A percentile compares a stretch with the other conserved stretches of the same genome.
Conservation (phyloP, 495 filamentous ascomycete species). For the Geopyxis carbonaria region DNA sequence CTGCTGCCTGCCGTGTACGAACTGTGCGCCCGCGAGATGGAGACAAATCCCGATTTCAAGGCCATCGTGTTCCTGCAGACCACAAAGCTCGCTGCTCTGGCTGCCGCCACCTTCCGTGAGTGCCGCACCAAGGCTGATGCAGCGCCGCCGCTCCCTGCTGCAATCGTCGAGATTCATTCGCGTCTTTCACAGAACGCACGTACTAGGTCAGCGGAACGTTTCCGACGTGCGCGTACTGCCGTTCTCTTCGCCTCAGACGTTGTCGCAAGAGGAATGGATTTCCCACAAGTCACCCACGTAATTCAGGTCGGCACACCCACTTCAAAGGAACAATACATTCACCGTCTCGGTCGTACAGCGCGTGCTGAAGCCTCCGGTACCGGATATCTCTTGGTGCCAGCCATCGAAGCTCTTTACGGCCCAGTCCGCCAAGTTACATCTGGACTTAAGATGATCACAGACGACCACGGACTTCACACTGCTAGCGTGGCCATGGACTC, state of each 20-base stretch:
- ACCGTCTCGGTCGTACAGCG: conserved; percentile 62
- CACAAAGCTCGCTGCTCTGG: conserved; percentile 52
- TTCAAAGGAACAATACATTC: conserved; percentile 66
- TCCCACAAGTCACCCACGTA: conserved; percentile 81
- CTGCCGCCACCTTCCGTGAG: conserved; percentile 40
- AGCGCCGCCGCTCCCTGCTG: conserved; percentile 32
- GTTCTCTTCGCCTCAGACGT: conserved; percentile 89
- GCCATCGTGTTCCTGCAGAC: conserved; percentile 79
- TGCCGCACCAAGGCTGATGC: conserved; percentile 26
- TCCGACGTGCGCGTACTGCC: conserved; percentile 43
- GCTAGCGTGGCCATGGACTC: conserved; percentile 38
- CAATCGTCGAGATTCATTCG: conserved; percentile 58
- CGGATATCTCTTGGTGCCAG: conserved; percentile 58
- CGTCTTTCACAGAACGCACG: conserved; percentile 52
- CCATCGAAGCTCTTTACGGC: conserved; percentile 37
- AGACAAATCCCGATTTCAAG: conserved; percentile 42
- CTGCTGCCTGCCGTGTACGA: conserved; percentile 58
- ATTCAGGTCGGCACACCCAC: conserved; percentile 64
- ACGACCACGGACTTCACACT: conserved; percentile 37
- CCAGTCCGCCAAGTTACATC: conserved; percentile 12
- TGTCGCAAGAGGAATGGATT: conserved; percentile 91
- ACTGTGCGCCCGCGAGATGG: conserved; percentile 36
- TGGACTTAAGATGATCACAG: conserved; percentile 39
- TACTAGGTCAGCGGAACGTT: conserved; percentile 49
- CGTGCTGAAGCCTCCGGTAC: conserved; percentile 51